A percentile compares a stretch with the other conserved stretches of the same genome.
Conservation (phyloP, 495 filamentous ascomycete species). For the Lophiostoma macrostomum region DNA sequence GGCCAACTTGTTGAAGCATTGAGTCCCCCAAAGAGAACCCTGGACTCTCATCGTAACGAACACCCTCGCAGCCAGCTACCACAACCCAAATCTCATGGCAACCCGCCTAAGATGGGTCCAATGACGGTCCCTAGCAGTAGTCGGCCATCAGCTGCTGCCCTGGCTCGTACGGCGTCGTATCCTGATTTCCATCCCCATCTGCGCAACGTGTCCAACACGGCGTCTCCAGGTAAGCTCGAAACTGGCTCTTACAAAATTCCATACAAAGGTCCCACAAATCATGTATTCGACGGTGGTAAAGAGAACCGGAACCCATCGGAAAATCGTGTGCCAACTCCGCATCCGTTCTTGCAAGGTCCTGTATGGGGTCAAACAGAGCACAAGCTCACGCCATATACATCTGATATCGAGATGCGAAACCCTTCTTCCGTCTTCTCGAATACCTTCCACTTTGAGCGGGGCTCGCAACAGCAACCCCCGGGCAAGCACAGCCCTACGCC, state of each 20-base stretch:
- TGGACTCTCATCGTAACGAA: background rate
- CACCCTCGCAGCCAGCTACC: background rate
- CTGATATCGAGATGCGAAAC: slow-evolving; percentile 14
- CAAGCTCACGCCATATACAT: background rate
- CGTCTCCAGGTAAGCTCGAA: background rate
- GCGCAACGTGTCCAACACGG: background rate
- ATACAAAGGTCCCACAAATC: background rate
- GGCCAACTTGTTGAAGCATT: slow-evolving; percentile 15
- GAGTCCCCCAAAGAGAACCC: slow-evolving; percentile 18
- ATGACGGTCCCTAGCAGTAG: slow-evolving; percentile 1
- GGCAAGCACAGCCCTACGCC: slow-evolving; percentile 8
- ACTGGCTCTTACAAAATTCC: background rate
- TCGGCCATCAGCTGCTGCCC: slow-evolving; percentile 18
- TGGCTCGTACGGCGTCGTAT: slow-evolving; percentile 25
- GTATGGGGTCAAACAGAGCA: too few species aligned
- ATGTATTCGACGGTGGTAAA: slow-evolving; percentile 3
- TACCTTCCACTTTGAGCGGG: background rate
- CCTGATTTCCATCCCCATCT: slow-evolving; percentile 2
- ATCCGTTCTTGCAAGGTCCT: too few species aligned
- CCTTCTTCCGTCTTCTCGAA: slow-evolving; percentile 12
- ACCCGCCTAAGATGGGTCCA: slow-evolving; percentile 12
- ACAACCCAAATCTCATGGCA: background rate
- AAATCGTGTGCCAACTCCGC: slow-evolving; percentile 20
- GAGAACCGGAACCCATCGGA: background rate
- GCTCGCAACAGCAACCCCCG: background rate